Conservation (phyloP, 176 grass and related monocot species). For the Melocanna baccifera region DNA sequence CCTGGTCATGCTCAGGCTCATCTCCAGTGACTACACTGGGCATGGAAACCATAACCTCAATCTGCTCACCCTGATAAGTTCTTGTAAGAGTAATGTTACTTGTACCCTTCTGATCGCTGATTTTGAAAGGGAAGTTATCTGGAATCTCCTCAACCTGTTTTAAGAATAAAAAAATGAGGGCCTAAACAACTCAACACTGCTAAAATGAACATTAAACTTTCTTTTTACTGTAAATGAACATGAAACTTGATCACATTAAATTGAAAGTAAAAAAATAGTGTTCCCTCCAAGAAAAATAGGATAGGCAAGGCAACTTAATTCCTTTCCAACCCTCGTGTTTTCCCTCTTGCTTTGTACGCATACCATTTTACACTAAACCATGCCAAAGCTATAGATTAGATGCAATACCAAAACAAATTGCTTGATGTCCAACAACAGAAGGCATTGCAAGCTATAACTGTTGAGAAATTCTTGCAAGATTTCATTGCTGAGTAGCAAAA, state of each 20-base stretch:
- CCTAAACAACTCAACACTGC: background rate
- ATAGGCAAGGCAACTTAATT: background rate
- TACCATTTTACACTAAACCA: background rate
- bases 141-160: conserved; percentile 73
- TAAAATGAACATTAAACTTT: background rate
- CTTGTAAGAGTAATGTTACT: conserved; percentile 60
- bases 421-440: background rate
- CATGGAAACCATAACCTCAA: conserved; percentile 78
- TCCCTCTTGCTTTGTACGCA: background rate
- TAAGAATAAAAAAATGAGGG: background rate
- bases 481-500: background rate
- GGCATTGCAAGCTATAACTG: background rate
- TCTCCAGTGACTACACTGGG: conserved; percentile 79
- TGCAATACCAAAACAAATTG: background rate
- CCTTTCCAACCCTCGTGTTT: background rate
- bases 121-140: conserved; percentile 74
- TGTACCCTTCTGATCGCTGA: conserved; percentile 57
- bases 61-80: conserved; percentile 63
- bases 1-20: conserved; percentile 50
- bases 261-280: background rate
- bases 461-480: background rate
- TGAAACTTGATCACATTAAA: background rate
- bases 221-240: background rate
- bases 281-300: background rate
- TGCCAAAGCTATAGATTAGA: background rate